A percentile compares a stretch with the other conserved stretches of the same genome.
phyloP scores from a whole-genome alignment of 805 yeast species.

The Schwanniomyces polymorphus region DNA sequence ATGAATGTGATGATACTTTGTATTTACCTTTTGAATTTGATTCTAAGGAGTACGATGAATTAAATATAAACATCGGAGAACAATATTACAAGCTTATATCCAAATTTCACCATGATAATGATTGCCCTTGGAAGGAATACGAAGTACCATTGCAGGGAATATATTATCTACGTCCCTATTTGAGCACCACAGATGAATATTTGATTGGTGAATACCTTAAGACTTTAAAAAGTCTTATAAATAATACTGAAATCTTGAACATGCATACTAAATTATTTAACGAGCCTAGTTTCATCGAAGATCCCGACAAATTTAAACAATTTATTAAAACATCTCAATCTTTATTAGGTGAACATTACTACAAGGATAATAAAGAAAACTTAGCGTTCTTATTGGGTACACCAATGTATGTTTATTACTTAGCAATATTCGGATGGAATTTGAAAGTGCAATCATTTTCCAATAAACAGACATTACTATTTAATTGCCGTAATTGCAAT shows the following conservation, averaged over 20 bases:
- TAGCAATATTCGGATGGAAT: slow-evolving; percentile 41
- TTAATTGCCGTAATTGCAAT: slow-evolving; percentile 39
- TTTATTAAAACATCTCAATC: slow-evolving; percentile 26
- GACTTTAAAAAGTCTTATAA: slow-evolving; percentile 25
- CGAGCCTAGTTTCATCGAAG: slow-evolving; percentile 1
- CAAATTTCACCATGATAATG: slow-evolving; percentile 23
- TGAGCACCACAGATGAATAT: slow-evolving; percentile 27
- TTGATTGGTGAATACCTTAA: slow-evolving; percentile 27
- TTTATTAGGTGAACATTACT: slow-evolving; percentile 32
- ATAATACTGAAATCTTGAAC: slow-evolving; percentile 18
- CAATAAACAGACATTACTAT: slow-evolving; percentile 23
- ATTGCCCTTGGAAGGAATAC: slow-evolving; percentile 39
- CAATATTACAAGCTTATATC: slow-evolving; percentile 26
- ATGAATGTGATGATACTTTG: slow-evolving; percentile 1
- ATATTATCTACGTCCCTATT: slow-evolving; percentile 35
- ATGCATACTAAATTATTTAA: slow-evolving; percentile 10
- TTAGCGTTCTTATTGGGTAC: slow-evolving; percentile 20
- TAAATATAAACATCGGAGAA: slow-evolving; percentile 21
- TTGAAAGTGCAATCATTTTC: slow-evolving; percentile 30
- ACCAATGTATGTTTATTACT: slow-evolving; percentile 32
- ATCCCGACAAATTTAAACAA: slow-evolving; percentile 4
- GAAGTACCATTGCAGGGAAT: slow-evolving; percentile 32
- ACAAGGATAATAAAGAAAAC: slow-evolving; percentile 37
- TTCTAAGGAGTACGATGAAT: slow-evolving; percentile 21
- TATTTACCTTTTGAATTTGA: slow-evolving; percentile 13